Base-by-base conservation (phyloP, 2,329 filamentous ascomycete genomes). In the Neonectria sp. region DNA sequence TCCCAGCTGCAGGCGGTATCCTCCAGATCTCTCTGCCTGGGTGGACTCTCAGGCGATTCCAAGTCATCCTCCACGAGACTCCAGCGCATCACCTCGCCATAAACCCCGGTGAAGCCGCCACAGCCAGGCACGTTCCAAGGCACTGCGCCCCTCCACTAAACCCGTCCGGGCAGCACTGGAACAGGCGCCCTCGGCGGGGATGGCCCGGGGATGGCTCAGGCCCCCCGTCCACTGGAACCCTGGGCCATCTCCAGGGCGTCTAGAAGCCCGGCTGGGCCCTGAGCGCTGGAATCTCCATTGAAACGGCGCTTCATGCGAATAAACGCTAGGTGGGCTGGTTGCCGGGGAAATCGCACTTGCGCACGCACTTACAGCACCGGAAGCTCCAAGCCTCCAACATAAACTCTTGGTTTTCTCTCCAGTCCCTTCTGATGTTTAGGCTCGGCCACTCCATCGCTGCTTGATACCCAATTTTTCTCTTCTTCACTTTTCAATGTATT, bases 401-500 rank as follows among this genome's bases (percentile, higher is more conserved):
- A 60, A 67, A 62, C 65, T 61, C 55, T 35, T 57, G 49, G 49
- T 37, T 48, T 63, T 40, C 21, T 61, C 43, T 55, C 45, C 63
- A 61, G 64, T 65, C 55, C 46, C 37, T 58, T 48, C 29, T 43
- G 29, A 43, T 53, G 66, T 63, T 63, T 60, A 59, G 66, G 61
- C 68, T 65, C 60, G 55, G 63, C 61, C 63, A 71, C 57, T 69
- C 31, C 35, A 63, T 63, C 56, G 60, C 62, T 69, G 61, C 63
- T 63, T 71, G 60, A 70, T 72, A 66, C 67, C 59, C 56, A 49
- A 53, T 59, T 65, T 60, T 61, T 57, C 57, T 56, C 35, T 58
- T 65, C 60, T 68, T 71, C 49, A 9, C 40, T 68, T 59, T 52
- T 55, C 53, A 67, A 67, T 69, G 58, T 68, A 66, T 67, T 67